Evolutionary conservation across 257 asterid species (phyloP).

Genomic region (Lavandula angustifolia): DNA sequence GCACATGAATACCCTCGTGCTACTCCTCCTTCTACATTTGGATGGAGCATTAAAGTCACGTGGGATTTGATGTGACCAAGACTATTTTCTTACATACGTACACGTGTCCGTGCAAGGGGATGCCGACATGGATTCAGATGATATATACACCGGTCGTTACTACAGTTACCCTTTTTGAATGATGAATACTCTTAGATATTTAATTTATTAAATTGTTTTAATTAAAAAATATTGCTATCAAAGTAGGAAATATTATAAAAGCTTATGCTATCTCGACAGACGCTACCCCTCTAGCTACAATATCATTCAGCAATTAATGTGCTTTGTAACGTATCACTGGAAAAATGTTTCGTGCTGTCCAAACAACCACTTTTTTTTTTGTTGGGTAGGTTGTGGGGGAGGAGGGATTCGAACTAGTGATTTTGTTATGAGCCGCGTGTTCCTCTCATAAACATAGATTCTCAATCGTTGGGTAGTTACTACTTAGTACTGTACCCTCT

Average conservation of each 20-base stretch:
- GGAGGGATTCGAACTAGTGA: conserved; percentile 30
- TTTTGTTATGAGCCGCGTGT: conserved; percentile 46
- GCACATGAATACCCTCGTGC: conserved; percentile 22
- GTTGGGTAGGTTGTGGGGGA: too few species aligned
- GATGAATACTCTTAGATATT: too few species aligned
- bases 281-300: too few species aligned
- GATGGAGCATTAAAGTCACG: conserved; percentile 28
- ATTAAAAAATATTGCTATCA: too few species aligned
- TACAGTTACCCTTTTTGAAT: conserved; percentile 8
- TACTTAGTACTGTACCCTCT: conserved; percentile 10
- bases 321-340: too few species aligned
- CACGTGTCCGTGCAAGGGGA: conserved; percentile 23
- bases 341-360: too few species aligned
- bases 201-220: too few species aligned
- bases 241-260: too few species aligned
- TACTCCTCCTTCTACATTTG: neutral
- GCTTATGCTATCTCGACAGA: too few species aligned
- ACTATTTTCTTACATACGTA: neutral
- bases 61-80: conserved; percentile 30
- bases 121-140: conserved; percentile 31
- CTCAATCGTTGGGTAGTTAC: conserved; percentile 3
- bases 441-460: conserved; percentile 42
- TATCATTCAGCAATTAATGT: too few species aligned
- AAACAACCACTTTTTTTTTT: too few species aligned
- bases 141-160: conserved; percentile 21